Evolutionary conservation across 768 basidiomycete genomes (phyloP).

Genomic region (Ramaria sp.): DNA sequence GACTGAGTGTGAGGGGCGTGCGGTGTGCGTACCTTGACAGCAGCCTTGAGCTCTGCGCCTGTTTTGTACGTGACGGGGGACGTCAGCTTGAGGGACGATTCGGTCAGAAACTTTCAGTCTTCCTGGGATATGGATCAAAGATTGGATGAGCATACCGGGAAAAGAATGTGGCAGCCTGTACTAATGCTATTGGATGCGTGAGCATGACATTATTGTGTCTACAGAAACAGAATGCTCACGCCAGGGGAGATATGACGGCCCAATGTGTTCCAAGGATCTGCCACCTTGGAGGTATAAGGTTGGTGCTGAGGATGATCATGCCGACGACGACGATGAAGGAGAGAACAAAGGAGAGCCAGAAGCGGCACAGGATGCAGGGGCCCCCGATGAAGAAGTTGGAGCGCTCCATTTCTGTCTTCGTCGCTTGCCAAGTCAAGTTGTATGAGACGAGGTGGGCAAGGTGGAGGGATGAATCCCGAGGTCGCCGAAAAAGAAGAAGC

Average conservation of each 20-base stretch:
- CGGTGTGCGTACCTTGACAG: conserved; percentile 44
- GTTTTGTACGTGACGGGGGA: conserved; percentile 48
- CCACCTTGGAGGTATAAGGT: conserved; percentile 53
- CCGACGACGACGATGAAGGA: conserved; percentile 38
- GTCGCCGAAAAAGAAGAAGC: conserved; percentile 49
- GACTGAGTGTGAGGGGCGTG: too few relatives aligned
- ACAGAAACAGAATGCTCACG: conserved; percentile 30
- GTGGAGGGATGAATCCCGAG: conserved; percentile 40
- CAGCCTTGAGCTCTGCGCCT: conserved; percentile 42
- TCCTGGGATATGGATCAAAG: conserved; percentile 6
- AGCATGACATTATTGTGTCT: background rate
- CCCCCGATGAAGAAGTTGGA: conserved; percentile 90
- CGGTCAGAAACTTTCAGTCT: conserved; percentile 41
- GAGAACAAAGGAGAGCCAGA: conserved; percentile 53
- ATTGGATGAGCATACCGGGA: conserved; percentile 46
- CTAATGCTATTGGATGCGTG: conserved; percentile 36
- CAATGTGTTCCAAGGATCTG: conserved; percentile 50
- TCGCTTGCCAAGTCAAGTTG: conserved; percentile 65
- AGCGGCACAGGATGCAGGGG: conserved; percentile 72
- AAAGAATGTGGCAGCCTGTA: conserved; percentile 55
- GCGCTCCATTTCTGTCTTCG: conserved; percentile 76
- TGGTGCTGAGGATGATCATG: conserved; percentile 47
- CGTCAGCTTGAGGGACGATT: conserved; percentile 44
- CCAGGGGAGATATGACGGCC: conserved; percentile 69
- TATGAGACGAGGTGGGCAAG: conserved; percentile 48